These are phyloP conservation scores for Lolium rigidum DNA, from an alignment of 176 grass and related monocot genomes.

Conservation along the genomic window DNA sequence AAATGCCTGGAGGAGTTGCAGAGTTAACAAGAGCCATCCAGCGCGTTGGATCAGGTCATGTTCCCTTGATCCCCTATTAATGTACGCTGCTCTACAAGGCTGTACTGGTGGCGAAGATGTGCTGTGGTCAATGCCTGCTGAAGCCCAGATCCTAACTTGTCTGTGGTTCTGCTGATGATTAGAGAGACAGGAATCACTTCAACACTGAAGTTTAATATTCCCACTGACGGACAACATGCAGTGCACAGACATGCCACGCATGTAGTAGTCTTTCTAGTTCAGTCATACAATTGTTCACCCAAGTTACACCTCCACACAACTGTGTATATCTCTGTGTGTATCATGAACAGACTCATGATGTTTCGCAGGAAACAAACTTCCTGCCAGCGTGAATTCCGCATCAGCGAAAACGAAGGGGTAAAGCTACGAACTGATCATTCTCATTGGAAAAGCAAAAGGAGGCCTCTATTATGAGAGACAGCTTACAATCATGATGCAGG, in stretches of 20 bases:
- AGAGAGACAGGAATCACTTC: slow-evolving; percentile 37
- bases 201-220: background rate
- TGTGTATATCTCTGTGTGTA: background rate
- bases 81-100: slow-evolving; percentile 31
- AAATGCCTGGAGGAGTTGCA: slow-evolving; percentile 73
- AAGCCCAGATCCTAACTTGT: slow-evolving; percentile 28
- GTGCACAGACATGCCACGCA: slow-evolving; percentile 29
- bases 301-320: background rate
- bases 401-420: background rate
- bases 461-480: slow-evolving; percentile 20
- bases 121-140: slow-evolving; percentile 42
- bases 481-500: slow-evolving; percentile 94
- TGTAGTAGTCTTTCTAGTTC: background rate
- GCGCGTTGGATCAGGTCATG: slow-evolving; percentile 24
- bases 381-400: background rate
- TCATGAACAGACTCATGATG: background rate
- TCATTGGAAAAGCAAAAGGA: background rate
- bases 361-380: background rate
- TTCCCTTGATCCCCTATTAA: slow-evolving; percentile 17
- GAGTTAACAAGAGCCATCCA: slow-evolving; percentile 16
- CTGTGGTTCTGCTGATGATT: slow-evolving; percentile 24
- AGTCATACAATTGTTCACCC: background rate
- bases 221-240: slow-evolving; percentile 20
- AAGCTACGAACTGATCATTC: slow-evolving; percentile 22
- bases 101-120: slow-evolving; percentile 27